These are phyloP conservation scores for Haberlea rhodopensis DNA, from an alignment of 257 asterid species.

Conservation along the genomic window DNA sequence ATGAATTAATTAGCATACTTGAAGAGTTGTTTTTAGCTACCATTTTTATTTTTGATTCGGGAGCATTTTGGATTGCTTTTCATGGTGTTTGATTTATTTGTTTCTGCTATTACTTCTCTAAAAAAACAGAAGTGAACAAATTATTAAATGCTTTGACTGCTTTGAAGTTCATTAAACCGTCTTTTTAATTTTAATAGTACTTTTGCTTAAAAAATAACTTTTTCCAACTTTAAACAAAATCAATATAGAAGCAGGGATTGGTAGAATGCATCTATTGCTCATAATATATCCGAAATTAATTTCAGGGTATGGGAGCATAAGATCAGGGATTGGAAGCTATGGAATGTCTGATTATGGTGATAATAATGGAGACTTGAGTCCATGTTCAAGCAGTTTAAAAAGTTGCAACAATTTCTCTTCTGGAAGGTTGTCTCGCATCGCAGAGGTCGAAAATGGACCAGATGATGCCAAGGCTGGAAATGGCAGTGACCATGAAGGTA, in stretches of 20 bases:
- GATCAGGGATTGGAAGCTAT: conserved; percentile 35
- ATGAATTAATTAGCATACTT: neutral
- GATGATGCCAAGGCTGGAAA: conserved; percentile 35
- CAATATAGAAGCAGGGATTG: no score
- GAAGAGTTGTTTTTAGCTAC: neutral
- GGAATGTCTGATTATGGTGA: conserved; percentile 32
- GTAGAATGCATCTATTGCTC: conserved; percentile 12
- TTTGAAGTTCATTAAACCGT: no score
- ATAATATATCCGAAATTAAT: conserved; percentile 10
- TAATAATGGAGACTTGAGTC: conserved; percentile 34
- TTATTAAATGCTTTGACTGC: no score
- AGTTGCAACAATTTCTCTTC: conserved; percentile 31
- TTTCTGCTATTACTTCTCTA: no score
- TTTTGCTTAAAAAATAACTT: no score
- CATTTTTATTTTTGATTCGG: neutral
- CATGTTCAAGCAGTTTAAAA: conserved; percentile 34
- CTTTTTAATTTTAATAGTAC: no score
- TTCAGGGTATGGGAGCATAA: conserved; percentile 47
- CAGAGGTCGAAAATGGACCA: conserved; percentile 38
- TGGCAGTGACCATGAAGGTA: conserved; percentile 29
- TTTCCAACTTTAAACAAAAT: no score
- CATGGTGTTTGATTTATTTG: no score
- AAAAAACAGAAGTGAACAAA: no score
- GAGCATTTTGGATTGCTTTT: no score
- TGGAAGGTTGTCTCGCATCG: conserved; percentile 50